Percentiles rank a stretch among this genome's conserved stretches.
Conservation (phyloP, 176 grass and related monocot species). For the Carex myosuroides region DNA sequence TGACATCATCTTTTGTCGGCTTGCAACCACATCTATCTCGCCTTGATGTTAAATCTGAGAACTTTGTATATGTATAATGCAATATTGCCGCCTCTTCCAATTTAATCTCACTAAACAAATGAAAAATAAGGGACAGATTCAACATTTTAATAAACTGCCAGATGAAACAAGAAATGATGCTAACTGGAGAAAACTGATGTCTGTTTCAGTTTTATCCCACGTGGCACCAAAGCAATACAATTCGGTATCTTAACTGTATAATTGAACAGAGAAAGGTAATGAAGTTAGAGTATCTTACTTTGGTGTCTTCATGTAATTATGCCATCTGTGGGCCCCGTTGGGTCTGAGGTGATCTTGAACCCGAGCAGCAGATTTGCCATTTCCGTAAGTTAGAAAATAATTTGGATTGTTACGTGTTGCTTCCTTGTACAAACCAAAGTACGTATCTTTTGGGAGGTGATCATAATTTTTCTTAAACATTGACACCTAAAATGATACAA, state of each 20-base stretch:
- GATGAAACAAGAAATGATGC: neutral
- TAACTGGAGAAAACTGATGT: neutral
- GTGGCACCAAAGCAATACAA: neutral
- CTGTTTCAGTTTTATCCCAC: neutral
- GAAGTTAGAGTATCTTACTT: slow-evolving; percentile 46
- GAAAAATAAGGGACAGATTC: neutral
- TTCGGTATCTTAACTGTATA: neutral
- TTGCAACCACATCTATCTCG: slow-evolving; percentile 95
- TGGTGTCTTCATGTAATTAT: slow-evolving; percentile 95
- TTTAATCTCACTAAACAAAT: slow-evolving; percentile 74
- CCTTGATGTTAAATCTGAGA: slow-evolving; percentile 88
- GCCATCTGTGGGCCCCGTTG: slow-evolving; percentile 98
- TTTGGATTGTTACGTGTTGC: slow-evolving; percentile 96
- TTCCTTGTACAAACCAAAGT: slow-evolving; percentile 99
- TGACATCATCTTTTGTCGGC: slow-evolving; percentile 94
- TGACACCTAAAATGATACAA: slow-evolving; percentile 46
- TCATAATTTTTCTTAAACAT: slow-evolving; percentile 99
- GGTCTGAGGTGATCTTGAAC: slow-evolving; percentile 87
- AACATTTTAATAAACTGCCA: neutral
- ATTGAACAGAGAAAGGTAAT: neutral
- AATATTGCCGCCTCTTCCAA: slow-evolving; percentile 96
- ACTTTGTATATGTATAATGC: slow-evolving; percentile 93
- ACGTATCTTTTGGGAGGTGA: slow-evolving; percentile 98
- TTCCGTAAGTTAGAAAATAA: slow-evolving; percentile 95
- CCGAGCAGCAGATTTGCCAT: slow-evolving; percentile 96